Evolutionary conservation across 106 monocot genomes (phyloP).

Genomic region (Dendrobium nobile): DNA sequence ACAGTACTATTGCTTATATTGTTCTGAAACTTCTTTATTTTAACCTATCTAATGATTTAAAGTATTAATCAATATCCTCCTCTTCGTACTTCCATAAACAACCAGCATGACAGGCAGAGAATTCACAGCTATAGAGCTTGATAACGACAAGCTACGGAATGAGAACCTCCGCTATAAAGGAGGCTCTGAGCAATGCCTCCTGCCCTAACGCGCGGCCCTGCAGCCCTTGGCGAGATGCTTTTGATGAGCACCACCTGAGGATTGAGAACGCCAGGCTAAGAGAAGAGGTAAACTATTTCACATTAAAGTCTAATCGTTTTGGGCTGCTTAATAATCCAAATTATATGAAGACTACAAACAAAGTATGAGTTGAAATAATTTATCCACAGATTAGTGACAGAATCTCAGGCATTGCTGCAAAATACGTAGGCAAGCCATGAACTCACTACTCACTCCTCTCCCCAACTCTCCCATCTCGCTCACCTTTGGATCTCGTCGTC

Average conservation of each 20-base stretch:
- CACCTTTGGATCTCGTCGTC: constrained; percentile 28
- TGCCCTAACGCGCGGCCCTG: constrained; percentile 91
- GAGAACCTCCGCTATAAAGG: constrained; percentile 91
- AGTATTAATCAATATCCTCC: too few relatives aligned
- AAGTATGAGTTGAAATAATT: neutral
- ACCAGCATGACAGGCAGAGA: constrained; percentile 95
- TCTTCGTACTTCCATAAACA: constrained; percentile 6
- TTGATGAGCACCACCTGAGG: constrained; percentile 84
- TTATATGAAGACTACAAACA: too few relatives aligned
- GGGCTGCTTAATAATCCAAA: too few relatives aligned
- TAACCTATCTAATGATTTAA: too few relatives aligned
- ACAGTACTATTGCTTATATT: too few relatives aligned
- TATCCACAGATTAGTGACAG: constrained; percentile 70
- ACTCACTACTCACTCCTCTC: constrained; percentile 44
- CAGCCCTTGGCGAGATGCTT: constrained; percentile 92
- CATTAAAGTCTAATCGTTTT: too few relatives aligned
- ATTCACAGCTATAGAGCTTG: constrained; percentile 60
- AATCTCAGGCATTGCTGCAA: constrained; percentile 83
- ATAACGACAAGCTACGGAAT: constrained; percentile 81
- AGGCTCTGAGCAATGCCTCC: constrained; percentile 69
- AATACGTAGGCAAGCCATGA: constrained; percentile 83
- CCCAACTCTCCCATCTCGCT: constrained; percentile 19
- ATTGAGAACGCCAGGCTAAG: constrained; percentile 78
- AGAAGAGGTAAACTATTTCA: constrained; percentile 57
- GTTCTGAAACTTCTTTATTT: too few relatives aligned